Evolutionary conservation across 1,139 yeast genomes (phyloP).

Genomic region (Blastobotrys serpentis): DNA sequence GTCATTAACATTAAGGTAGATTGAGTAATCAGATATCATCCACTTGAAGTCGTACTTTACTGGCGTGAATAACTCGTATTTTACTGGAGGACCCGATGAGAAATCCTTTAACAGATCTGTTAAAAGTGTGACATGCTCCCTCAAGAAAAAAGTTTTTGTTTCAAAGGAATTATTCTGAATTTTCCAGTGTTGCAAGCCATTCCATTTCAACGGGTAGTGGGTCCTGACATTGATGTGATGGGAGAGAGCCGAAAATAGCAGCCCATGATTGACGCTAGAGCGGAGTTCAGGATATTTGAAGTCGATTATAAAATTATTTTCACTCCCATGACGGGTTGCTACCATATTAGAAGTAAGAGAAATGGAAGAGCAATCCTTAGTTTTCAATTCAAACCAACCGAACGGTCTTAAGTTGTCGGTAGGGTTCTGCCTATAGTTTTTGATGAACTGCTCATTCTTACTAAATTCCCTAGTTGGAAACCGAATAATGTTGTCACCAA

Average conservation of each 20-base stretch:
- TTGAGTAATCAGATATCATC: slow-evolving; percentile 55
- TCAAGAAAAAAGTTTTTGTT: slow-evolving; percentile 61
- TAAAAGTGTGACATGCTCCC: slow-evolving; percentile 79
- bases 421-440: slow-evolving; percentile 37
- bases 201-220: slow-evolving; percentile 78
- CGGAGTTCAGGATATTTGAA: slow-evolving; percentile 63
- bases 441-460: slow-evolving; percentile 54
- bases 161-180: slow-evolving; percentile 55
- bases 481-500: slow-evolving; percentile 67
- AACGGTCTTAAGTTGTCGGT: slow-evolving; percentile 56
- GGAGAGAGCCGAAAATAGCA: slow-evolving; percentile 61
- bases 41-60: slow-evolving; percentile 61
- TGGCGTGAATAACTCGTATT: slow-evolving; percentile 76
- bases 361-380: slow-evolving; percentile 54
- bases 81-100: slow-evolving; percentile 64
- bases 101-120: slow-evolving; percentile 77
- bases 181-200: slow-evolving; percentile 69
- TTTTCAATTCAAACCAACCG: slow-evolving; percentile 86
- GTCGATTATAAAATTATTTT: slow-evolving; percentile 50
- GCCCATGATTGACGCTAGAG: slow-evolving; percentile 86
- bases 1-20: slow-evolving; percentile 79
- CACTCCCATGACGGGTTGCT: slow-evolving; percentile 60
- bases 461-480: slow-evolving; percentile 83
- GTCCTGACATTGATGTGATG: slow-evolving; percentile 58
- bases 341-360: slow-evolving; percentile 51